phyloP scores from a whole-genome alignment of 1,284 basidiomycete genomes.

The Pascua guehoae region DNA sequence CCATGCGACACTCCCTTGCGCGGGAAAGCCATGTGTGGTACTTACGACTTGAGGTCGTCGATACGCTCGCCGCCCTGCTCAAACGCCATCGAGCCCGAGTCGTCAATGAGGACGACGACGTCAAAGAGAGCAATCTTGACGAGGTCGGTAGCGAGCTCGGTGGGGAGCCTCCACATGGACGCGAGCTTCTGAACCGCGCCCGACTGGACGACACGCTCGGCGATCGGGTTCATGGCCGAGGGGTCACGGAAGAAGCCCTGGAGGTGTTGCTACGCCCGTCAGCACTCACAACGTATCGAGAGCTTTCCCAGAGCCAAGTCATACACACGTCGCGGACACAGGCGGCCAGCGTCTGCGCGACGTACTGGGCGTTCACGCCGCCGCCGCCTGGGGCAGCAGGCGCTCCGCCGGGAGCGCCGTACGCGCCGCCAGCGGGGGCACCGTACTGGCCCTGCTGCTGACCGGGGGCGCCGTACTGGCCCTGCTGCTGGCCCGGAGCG shows the following conservation, averaged over 20 bases:
- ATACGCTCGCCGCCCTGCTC: conserved; percentile 49
- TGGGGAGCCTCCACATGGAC: conserved; percentile 49
- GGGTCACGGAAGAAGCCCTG: conserved; percentile 52
- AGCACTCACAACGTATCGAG: conserved; percentile 12
- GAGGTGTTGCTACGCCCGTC: conserved; percentile 44
- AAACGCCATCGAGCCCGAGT: conserved; percentile 50
- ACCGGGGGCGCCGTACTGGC: conserved; percentile 15
- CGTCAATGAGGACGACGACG: conserved; percentile 48
- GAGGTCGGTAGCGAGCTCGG: conserved; percentile 51
- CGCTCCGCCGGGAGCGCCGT: conserved; percentile 25
- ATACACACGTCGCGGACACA: conserved; percentile 48
- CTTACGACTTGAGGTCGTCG: conserved; percentile 49
- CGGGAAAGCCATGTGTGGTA: no score
- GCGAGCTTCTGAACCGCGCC: conserved; percentile 49
- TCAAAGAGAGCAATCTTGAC: conserved; percentile 50
- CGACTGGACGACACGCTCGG: conserved; percentile 45
- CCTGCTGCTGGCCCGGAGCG: conserved; percentile 6
- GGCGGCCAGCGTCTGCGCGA: conserved; percentile 35
- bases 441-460: conserved; percentile 13
- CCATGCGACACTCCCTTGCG: no score
- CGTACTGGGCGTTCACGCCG: conserved; percentile 16
- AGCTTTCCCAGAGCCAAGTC: background rate
- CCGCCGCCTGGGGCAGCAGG: conserved; percentile 33
- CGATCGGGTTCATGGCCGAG: conserved; percentile 47
- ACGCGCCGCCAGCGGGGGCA: conserved; percentile 9